Evolutionary conservation across 176 grass and related monocot species (phyloP).

Genomic region (Phragmites australis): DNA sequence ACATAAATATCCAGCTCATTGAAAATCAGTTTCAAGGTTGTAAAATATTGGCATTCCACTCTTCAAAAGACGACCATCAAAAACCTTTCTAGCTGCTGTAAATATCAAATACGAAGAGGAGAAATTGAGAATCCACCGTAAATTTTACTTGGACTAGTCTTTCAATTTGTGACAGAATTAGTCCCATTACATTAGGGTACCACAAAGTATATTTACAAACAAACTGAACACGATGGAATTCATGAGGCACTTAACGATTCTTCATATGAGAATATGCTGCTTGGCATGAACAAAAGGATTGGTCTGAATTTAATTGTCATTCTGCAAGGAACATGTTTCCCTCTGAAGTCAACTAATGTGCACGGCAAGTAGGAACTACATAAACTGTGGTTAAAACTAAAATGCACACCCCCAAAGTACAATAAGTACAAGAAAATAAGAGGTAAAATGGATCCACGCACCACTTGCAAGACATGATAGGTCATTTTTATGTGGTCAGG

Average conservation of each 20-base stretch:
- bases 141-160: not conserved
- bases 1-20: not conserved
- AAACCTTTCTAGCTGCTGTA: not conserved
- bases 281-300: not conserved
- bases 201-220: slow-evolving; percentile 7
- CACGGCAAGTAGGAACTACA: not conserved
- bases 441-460: slow-evolving; percentile 34
- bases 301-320: not conserved
- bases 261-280: not conserved
- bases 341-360: not conserved
- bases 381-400: not conserved
- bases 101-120: slow-evolving; percentile 8
- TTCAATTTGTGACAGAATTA: not conserved
- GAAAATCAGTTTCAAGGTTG: not conserved
- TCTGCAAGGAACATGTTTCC: not conserved
- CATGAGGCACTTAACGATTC: not conserved
- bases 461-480: slow-evolving; percentile 89
- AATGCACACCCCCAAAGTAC: not conserved
- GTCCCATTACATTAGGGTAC: not conserved
- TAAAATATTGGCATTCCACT: not conserved
- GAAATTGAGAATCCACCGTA: not conserved
- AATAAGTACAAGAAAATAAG: not conserved
- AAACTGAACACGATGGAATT: slow-evolving; percentile 9
- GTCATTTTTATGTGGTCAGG: slow-evolving; percentile 68
- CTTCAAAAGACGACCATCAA: not conserved